Evolutionary conservation across 2,329 filamentous ascomycete species (phyloP), one percentile per base, ranked within the genome.

Genomic region (Penicillium sclerotigenum): DNA sequence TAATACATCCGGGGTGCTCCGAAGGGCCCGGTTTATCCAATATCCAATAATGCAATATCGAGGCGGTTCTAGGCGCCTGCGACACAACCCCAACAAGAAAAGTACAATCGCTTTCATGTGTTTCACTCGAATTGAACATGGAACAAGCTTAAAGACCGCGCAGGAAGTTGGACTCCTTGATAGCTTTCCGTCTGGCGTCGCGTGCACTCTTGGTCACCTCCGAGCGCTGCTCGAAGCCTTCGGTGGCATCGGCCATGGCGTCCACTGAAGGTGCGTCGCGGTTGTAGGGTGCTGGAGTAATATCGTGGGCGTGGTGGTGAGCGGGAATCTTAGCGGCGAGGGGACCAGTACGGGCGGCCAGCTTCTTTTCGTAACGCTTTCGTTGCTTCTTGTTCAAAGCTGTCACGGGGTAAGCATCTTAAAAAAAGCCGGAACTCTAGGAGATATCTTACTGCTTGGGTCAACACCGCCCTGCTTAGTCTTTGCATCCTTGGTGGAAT

Each of bases 151-250:
- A 79, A 65, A 80, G 69, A 26, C 76, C 75, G 52, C 75, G 74
- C 67, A 80, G 68, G 71, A 78, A 80, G 69, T 80, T 80, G 37
- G 69, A 70, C 59, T 80, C 77, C 58, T 75, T 70, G 51, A 80
- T 79, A 16, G 65, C 68, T 68, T 77, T 79, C 56, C 77, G 71
- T 58, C 77, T 74, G 6, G 77, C 76, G 16, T 70, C 69, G 55
- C 77, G 70, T 24, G 75, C 73, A 60, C 75, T 78, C 68, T 74
- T 75, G 14, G 71, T 78, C 28, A 80, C 72, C 59, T 77, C 72
- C 18, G 65, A 58, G 37, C 75, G 68, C 57, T 75, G 72, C 34
- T 72, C 67, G 28, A 74, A 52, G 58, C 73, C 71, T 43, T 67
- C 69, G 10, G 70, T 57, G 16, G 75, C 76, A 43, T 71, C 62